Conservation (phyloP, 2,329 filamentous ascomycete species). For the Fusarium oligoseptatum region DNA sequence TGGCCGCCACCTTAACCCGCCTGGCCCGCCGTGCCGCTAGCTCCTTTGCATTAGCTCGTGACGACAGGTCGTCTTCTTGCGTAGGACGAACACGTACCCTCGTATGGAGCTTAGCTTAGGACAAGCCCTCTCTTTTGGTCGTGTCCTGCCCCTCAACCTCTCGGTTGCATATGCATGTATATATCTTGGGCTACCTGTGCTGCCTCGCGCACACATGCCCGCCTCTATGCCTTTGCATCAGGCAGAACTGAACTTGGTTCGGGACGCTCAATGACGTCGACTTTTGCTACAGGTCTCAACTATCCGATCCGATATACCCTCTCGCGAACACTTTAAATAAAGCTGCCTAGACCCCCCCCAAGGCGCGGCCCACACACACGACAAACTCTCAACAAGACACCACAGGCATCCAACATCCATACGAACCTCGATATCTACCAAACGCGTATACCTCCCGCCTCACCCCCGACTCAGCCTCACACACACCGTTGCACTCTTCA, state of each 20-base stretch:
- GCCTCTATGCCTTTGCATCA: conserved; percentile 35
- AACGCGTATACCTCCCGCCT: conserved; percentile 1
- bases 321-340: conserved; percentile 1
- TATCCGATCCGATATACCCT: conserved; percentile 13
- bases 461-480: conserved; percentile 8
- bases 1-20: not conserved
- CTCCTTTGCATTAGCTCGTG: conserved; percentile 28
- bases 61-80: conserved; percentile 10
- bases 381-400: not conserved
- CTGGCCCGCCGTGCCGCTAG: conserved; percentile 13
- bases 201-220: conserved; percentile 13
- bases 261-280: conserved; percentile 41
- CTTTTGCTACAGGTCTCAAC: conserved; percentile 15
- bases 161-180: conserved; percentile 18
- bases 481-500: conserved; percentile 20
- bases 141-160: conserved; percentile 4
- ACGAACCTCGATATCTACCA: not conserved
- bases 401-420: conserved; percentile 3
- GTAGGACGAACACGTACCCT: conserved; percentile 28
- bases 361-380: not conserved
- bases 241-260: conserved; percentile 30
- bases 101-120: conserved; percentile 11
- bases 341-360: conserved; percentile 3
- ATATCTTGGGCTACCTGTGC: conserved; percentile 19
- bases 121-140: not conserved